These are phyloP conservation scores for Colletotrichum limetticola DNA, from an alignment of 2,329 filamentous ascomycete species.

Conservation along the genomic window DNA sequence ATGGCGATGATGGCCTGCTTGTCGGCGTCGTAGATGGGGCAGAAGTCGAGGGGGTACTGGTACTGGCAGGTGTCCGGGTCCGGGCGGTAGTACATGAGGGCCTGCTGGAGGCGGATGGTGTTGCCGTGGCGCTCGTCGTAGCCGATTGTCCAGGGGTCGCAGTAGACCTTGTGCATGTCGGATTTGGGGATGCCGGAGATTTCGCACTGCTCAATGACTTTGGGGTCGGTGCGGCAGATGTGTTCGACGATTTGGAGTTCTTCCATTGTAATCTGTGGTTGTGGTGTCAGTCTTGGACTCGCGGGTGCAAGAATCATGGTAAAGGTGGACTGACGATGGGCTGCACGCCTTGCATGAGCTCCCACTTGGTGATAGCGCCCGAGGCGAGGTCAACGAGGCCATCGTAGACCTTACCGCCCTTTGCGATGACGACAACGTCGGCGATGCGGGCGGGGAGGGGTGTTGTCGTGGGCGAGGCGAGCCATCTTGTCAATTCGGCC, in stretches of 20 bases:
- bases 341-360: constrained; percentile 79
- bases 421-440: constrained; percentile 84
- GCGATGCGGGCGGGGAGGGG: constrained; percentile 77
- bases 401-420: constrained; percentile 83
- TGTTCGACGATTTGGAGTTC: constrained; percentile 85
- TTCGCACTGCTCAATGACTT: constrained; percentile 90
- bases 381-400: constrained; percentile 79
- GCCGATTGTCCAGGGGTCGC: constrained; percentile 95
- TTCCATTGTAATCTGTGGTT: constrained; percentile 83
- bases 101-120: constrained; percentile 84
- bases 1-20: constrained; percentile 84
- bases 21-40: constrained; percentile 87
- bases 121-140: constrained; percentile 91
- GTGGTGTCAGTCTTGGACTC: not conserved
- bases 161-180: constrained; percentile 96
- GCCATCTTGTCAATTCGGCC: constrained; percentile 83
- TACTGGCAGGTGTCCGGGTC: constrained; percentile 90
- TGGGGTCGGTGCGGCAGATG: constrained; percentile 79
- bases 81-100: constrained; percentile 94
- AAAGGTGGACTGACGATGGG: constrained; percentile 69
- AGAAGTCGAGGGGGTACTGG: constrained; percentile 91
- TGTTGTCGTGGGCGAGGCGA: constrained; percentile 70
- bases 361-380: constrained; percentile 78
- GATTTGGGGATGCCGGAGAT: constrained; percentile 82
- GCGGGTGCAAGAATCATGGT: too few relatives aligned